Evolutionary conservation across 1,284 basidiomycete species (phyloP).

Genomic region (Crucibulum cyathiforme): DNA sequence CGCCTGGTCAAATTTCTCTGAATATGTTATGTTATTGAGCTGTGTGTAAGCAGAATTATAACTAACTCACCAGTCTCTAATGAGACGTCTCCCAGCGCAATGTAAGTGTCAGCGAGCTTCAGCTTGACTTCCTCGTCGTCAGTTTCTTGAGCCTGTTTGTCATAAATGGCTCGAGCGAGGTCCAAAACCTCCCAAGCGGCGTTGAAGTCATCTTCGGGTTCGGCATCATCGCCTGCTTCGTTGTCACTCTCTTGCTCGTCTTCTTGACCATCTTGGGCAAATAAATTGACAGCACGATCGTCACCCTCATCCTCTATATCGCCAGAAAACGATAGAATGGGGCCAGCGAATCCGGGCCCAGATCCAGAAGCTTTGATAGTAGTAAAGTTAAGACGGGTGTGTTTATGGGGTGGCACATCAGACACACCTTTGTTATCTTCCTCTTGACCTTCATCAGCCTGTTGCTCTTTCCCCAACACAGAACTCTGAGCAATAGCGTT

Average conservation of each 20-base stretch:
- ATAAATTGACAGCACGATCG: slow-evolving; percentile 61
- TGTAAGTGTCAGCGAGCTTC: slow-evolving; percentile 85
- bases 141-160: slow-evolving; percentile 62
- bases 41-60: neutral
- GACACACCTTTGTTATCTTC: slow-evolving; percentile 51
- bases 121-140: slow-evolving; percentile 67
- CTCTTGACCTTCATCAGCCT: slow-evolving; percentile 59
- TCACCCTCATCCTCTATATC: slow-evolving; percentile 69
- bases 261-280: slow-evolving; percentile 57
- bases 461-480: slow-evolving; percentile 82
- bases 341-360: slow-evolving; percentile 42
- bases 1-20: slow-evolving; percentile 93
- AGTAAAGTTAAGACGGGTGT: neutral
- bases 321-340: slow-evolving; percentile 77
- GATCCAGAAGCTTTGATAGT: slow-evolving; percentile 21
- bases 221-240: slow-evolving; percentile 63
- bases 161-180: slow-evolving; percentile 83
- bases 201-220: slow-evolving; percentile 92
- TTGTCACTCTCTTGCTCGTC: slow-evolving; percentile 52
- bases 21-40: slow-evolving; percentile 14
- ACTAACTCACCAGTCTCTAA: slow-evolving; percentile 79
- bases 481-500: slow-evolving; percentile 82
- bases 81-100: slow-evolving; percentile 86
- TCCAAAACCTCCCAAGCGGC: slow-evolving; percentile 94
- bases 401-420: neutral